phyloP scores from a whole-genome alignment of 257 asterid genomes.

The Scutellaria galericulata region DNA sequence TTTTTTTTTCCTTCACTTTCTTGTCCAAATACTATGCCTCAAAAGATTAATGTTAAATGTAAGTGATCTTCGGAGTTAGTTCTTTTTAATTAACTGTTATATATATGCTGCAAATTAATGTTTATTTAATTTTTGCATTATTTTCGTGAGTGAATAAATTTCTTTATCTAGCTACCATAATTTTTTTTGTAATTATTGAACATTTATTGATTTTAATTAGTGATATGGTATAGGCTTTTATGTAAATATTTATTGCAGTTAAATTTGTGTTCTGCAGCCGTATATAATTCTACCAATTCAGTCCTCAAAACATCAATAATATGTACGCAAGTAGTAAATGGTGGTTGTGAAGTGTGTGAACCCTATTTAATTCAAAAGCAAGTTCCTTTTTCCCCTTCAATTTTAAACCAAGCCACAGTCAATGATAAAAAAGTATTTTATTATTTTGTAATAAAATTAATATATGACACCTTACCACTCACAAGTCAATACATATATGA shows the following conservation, averaged over 20 bases:
- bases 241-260: neutral
- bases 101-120: conserved; percentile 4
- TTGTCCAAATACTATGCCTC: neutral
- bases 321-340: conserved; percentile 4
- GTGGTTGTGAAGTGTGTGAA: conserved; percentile 22
- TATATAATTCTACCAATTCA: neutral
- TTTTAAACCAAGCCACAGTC: neutral
- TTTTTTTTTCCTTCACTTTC: neutral
- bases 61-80: neutral
- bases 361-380: neutral
- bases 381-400: neutral
- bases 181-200: neutral
- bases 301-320: neutral
- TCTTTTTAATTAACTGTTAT: neutral
- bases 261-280: neutral
- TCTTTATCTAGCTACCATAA: neutral
- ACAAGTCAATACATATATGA: no score
- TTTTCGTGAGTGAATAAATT: conserved; percentile 6
- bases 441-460: no score
- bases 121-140: neutral
- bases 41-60: neutral
- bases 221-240: neutral
- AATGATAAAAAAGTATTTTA: neutral
- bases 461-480: no score
- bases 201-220: conserved; percentile 3